phyloP scores from a whole-genome alignment of 2,329 filamentous ascomycete genomes.

The Mollisiaceae sp. region DNA sequence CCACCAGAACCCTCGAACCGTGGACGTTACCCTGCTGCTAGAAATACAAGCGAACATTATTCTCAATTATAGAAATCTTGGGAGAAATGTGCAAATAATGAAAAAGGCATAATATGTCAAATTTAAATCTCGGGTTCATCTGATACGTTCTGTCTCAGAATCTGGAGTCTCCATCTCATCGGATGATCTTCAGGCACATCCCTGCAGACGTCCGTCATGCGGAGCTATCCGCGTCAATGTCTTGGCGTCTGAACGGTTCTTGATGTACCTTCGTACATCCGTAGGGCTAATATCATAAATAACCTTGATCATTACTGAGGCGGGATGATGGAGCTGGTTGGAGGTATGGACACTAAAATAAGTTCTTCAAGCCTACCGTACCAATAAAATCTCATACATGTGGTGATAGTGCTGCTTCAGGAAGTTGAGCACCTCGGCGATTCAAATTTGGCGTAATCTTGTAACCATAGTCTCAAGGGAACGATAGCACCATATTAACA shows the following conservation, averaged over 20 bases:
- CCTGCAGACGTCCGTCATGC: slow-evolving; percentile 7
- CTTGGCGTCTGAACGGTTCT: background rate
- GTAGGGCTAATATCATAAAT: background rate
- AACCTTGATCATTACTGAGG: background rate
- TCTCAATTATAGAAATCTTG: background rate
- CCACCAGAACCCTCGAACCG: no score
- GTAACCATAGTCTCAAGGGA: no score
- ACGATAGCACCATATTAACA: background rate
- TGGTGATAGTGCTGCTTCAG: background rate
- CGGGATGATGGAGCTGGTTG: background rate
- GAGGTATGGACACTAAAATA: background rate
- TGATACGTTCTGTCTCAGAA: background rate
- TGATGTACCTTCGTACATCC: no score
- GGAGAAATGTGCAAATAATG: background rate
- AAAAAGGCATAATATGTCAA: background rate
- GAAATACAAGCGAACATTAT: background rate
- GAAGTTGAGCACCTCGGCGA: background rate
- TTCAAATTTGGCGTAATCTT: background rate
- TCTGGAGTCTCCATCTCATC: background rate
- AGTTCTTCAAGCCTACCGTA: background rate
- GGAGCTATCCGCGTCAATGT: background rate
- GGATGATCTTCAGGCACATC: slow-evolving; percentile 8
- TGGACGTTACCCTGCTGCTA: no score
- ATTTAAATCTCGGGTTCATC: background rate
- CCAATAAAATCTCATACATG: background rate